Evolutionary conservation across 2,329 filamentous ascomycete genomes (phyloP).

Genomic region (Fusarium sp.): DNA sequence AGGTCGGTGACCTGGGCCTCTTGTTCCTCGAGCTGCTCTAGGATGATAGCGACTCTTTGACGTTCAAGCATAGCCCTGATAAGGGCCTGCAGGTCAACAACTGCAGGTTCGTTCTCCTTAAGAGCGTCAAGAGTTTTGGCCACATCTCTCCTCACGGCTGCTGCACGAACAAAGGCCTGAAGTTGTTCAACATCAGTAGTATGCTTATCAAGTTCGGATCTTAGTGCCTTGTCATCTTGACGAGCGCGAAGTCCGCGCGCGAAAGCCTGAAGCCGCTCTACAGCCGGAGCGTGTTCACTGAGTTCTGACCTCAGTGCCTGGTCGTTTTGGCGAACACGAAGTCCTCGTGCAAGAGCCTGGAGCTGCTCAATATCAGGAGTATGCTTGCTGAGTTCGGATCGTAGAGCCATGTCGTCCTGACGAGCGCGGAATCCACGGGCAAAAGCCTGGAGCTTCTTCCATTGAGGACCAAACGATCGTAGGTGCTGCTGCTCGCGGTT

Average conservation of each 20-base stretch:
- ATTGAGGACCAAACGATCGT: conserved; percentile 62
- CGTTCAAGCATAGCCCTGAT: conserved; percentile 74
- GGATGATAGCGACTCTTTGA: conserved; percentile 62
- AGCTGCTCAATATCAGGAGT: conserved; percentile 59
- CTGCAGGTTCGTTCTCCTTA: conserved; percentile 59
- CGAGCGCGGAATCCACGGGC: conserved; percentile 65
- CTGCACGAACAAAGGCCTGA: conserved; percentile 67
- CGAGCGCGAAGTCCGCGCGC: conserved; percentile 58
- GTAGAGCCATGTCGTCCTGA: conserved; percentile 57
- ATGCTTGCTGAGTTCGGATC: conserved; percentile 63
- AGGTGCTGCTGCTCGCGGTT: conserved; percentile 65
- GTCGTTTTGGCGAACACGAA: conserved; percentile 21
- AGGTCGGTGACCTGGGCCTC: conserved; percentile 69
- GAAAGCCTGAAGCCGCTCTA: conserved; percentile 64
- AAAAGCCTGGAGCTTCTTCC: conserved; percentile 60
- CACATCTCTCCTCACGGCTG: conserved; percentile 66
- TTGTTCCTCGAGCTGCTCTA: conserved; percentile 69
- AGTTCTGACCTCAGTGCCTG: conserved; percentile 63
- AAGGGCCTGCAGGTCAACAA: conserved; percentile 68
- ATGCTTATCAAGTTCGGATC: conserved; percentile 63
- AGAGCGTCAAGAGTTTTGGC: conserved; percentile 63
- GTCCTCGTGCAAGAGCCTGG: conserved; percentile 65
- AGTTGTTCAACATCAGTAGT: conserved; percentile 60
- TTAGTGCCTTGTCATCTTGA: conserved; percentile 53
- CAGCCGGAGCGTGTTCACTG: conserved; percentile 56